Base-by-base conservation (phyloP, 2,329 filamentous ascomycete species). In the Myriosclerotinia curreyana region DNA sequence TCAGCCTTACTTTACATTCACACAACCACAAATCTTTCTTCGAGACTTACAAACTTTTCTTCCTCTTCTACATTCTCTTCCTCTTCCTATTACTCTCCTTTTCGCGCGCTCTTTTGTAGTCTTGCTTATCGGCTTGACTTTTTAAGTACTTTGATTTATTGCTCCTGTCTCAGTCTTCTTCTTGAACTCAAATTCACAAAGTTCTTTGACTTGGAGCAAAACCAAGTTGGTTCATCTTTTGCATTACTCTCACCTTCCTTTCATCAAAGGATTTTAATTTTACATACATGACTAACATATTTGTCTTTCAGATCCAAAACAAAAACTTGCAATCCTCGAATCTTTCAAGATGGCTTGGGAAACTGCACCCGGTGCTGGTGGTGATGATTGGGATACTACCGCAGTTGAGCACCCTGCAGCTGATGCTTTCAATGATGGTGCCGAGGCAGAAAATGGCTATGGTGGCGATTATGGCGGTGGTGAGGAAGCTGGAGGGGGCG, bases 261-360 rank as follows among this genome's bases (percentile, higher is more conserved):
- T 22, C n/a, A 31, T 44, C 25, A 44, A 15, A 2, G 5, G 22
- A 14, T 9, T 34, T n/a, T 31, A 44, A 6, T 5, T 31, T 31
- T 42, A 14, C 17, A 31, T 14, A 5, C 1, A 44, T 17, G 1
- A 9, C 60, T 63, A 49, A 63, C 31, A 15, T 36, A n/a, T 15
- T 34, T 25, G 25, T n/a, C 15, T 28, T 9, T 28, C 36, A 64
- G 62, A 34, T 51, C 22, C 8, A 48, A 36, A 34, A 9, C 25
- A 49, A 55, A 48, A 28, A 5, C 44, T 14, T 38, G 20, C 20
- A 49, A 34, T n/a, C 17, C 34, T 44, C 11, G 15, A 52, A n/a
- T 25, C 53, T 31, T 50, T 48, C 53, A 69, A 66, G 14, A 73
- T 74, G 72, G 70, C 70, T 64, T 74, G 71, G 71, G 69, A 71